phyloP scores from a whole-genome alignment of 768 basidiomycete species.

The Phylloporus scabripes region DNA sequence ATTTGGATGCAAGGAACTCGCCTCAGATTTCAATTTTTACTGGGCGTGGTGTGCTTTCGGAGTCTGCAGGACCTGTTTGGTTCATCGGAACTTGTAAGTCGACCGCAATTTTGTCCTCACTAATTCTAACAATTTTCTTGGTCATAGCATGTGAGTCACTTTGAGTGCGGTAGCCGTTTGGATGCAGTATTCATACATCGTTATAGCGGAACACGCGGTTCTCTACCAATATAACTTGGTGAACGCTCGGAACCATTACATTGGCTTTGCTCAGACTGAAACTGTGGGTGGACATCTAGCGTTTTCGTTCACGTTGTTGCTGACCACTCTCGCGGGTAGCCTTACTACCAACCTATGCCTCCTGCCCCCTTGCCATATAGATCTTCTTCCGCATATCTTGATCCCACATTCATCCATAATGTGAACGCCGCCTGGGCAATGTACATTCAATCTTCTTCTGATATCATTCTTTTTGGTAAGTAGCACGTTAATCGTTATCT shows the following conservation, averaged over 20 bases:
- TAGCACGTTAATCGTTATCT: neutral
- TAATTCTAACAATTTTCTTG: neutral
- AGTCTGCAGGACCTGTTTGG: constrained; percentile 78
- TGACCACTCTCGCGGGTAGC: constrained; percentile 21
- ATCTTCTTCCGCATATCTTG: constrained; percentile 30
- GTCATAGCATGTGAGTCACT: constrained; percentile 17
- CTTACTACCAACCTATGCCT: constrained; percentile 46
- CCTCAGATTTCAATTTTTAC: constrained; percentile 53
- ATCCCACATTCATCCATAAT: constrained; percentile 30
- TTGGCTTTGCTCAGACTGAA: constrained; percentile 49
- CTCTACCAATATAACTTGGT: constrained; percentile 45
- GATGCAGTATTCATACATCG: neutral
- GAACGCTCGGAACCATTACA: constrained; percentile 42
- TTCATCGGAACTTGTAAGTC: constrained; percentile 56
- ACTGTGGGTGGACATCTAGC: constrained; percentile 27
- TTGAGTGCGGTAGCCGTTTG: too few species aligned
- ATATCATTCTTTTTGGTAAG: constrained; percentile 41
- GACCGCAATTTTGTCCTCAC: neutral
- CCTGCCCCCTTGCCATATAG: constrained; percentile 39
- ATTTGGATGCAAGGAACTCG: constrained; percentile 44
- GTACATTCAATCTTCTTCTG: constrained; percentile 29
- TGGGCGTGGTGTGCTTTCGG: constrained; percentile 68
- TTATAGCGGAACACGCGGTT: constrained; percentile 39
- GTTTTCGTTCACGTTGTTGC: neutral
- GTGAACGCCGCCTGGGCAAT: constrained; percentile 10